Conservation (phyloP, 192 early-diverging fungal species). For the Umbelopsis ramanniana region DNA sequence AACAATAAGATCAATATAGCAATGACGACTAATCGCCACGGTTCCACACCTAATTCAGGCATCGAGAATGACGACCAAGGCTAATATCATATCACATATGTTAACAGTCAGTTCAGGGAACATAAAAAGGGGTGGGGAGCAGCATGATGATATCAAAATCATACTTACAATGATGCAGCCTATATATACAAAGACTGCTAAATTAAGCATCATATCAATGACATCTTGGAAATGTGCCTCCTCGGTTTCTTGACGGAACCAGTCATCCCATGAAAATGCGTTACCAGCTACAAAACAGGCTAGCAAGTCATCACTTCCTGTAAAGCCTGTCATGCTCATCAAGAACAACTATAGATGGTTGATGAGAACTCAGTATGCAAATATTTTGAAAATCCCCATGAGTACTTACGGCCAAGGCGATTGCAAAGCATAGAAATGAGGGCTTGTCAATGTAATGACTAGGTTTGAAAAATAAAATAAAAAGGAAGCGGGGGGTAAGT, state of each 20-base stretch:
- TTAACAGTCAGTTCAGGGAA: neutral
- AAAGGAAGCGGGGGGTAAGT: neutral
- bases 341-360: slow-evolving; percentile 54
- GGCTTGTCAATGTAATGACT: slow-evolving; percentile 85
- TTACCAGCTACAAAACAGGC: slow-evolving; percentile 82
- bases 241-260: slow-evolving; percentile 83
- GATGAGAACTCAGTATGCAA: neutral
- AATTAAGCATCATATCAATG: slow-evolving; percentile 85
- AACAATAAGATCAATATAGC: slow-evolving; percentile 69
- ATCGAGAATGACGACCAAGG: slow-evolving; percentile 73
- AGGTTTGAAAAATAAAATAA: neutral
- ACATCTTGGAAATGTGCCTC: slow-evolving; percentile 89
- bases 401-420: slow-evolving; percentile 72
- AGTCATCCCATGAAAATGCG: slow-evolving; percentile 88
- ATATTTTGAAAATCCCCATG: neutral
- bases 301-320: slow-evolving; percentile 77
- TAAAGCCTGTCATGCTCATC: slow-evolving; percentile 70
- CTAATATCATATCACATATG: neutral
- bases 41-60: slow-evolving; percentile 51
- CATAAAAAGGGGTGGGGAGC: no score
- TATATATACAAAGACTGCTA: slow-evolving; percentile 89
- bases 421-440: slow-evolving; percentile 82
- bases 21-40: slow-evolving; percentile 72
- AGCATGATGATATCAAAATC: neutral
- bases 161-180: slow-evolving; percentile 66